phyloP scores from a whole-genome alignment of 805 yeast species.

The Pichia kluyveri region DNA sequence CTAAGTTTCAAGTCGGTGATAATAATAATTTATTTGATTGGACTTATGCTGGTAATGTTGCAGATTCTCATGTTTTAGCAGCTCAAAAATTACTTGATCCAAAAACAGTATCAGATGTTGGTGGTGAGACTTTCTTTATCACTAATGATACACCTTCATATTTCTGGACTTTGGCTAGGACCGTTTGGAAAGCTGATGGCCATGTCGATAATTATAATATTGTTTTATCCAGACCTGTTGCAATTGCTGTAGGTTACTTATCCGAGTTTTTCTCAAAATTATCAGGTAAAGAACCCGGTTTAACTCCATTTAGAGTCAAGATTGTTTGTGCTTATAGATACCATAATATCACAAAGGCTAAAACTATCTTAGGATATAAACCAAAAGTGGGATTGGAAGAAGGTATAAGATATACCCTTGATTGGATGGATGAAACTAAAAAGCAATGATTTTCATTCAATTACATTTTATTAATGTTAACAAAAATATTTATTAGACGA shows the following conservation, averaged over 20 bases:
- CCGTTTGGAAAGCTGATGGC: conserved; percentile 97
- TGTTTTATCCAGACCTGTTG: conserved; percentile 65
- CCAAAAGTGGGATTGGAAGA: conserved; percentile 74
- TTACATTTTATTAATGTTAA: neutral
- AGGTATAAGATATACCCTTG: conserved; percentile 71
- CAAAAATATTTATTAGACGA: too few relatives aligned
- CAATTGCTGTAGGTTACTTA: conserved; percentile 70
- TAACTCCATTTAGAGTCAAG: conserved; percentile 90
- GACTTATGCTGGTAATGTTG: conserved; percentile 98
- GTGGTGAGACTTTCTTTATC: conserved; percentile 83
- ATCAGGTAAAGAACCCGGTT: conserved; percentile 79
- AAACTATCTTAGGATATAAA: conserved; percentile 60
- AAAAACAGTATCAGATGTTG: conserved; percentile 35
- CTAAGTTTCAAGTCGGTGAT: conserved; percentile 89
- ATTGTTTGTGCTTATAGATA: conserved; percentile 90
- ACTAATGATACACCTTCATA: conserved; percentile 93
- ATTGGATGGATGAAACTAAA: conserved; percentile 75
- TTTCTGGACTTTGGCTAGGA: conserved; percentile 94
- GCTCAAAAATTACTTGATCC: conserved; percentile 62
- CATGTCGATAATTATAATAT: conserved; percentile 62
- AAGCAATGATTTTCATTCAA: neutral
- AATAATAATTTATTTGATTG: conserved; percentile 91
- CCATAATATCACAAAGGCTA: conserved; percentile 87
- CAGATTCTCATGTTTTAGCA: conserved; percentile 92
- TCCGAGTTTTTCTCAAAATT: conserved; percentile 67